phyloP scores from a whole-genome alignment of 305 asterid genomes.

The Rubia occidens region DNA sequence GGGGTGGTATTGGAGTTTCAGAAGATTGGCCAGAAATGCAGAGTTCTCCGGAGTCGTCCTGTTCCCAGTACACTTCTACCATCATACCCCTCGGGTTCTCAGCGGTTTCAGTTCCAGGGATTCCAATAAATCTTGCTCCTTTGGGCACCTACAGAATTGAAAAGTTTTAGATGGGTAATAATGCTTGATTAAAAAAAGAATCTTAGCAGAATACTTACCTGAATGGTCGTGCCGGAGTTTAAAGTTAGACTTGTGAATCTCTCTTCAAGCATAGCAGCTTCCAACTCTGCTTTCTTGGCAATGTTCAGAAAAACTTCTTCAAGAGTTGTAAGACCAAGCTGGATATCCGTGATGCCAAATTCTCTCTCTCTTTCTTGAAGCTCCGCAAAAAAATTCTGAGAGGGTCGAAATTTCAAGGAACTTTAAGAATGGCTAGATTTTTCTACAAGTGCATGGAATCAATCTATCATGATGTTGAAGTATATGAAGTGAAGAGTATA shows the following conservation, averaged over 20 bases:
- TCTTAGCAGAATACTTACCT: conserved; percentile 28
- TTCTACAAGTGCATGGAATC: neutral
- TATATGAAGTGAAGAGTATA: too few relatives aligned
- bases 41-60: conserved; percentile 34
- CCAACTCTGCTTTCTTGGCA: conserved; percentile 66
- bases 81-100: conserved; percentile 31
- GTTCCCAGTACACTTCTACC: conserved; percentile 39
- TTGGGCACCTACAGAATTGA: conserved; percentile 23
- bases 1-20: conserved; percentile 29
- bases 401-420: neutral
- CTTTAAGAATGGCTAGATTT: neutral
- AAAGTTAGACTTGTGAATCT: conserved; percentile 42
- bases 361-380: conserved; percentile 61
- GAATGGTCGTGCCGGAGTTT: conserved; percentile 42
- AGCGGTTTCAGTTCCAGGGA: conserved; percentile 27
- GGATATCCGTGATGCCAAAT: conserved; percentile 61
- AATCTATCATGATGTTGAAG: neutral
- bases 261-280: conserved; percentile 65
- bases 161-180: neutral
- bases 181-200: neutral
- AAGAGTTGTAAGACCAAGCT: conserved; percentile 77
- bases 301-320: conserved; percentile 85
- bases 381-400: conserved; percentile 60
- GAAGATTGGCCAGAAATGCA: conserved; percentile 36
- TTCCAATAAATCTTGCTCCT: conserved; percentile 30